Base-by-base conservation (phyloP, 2,329 filamentous ascomycete genomes). In the Pseudogymnoascus sp. region DNA sequence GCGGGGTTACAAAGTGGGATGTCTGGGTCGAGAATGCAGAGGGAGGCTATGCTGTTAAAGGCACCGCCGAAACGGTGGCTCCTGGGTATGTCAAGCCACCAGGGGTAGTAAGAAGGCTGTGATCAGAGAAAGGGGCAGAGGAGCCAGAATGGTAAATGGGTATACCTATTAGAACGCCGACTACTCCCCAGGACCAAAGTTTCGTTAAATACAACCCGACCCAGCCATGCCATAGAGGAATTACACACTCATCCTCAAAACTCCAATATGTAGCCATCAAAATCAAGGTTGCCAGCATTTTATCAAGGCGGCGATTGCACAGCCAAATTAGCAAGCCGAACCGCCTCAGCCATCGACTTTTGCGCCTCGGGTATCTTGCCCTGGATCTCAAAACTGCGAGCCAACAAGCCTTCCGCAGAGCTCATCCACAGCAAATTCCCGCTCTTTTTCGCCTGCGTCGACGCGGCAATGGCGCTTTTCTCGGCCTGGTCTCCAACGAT, bases 371-470 rank as follows among this genome's bases (percentile, higher is more conserved):
- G 74, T 10, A 71, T 72, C 67, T 88, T 84, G 21, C 89, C 89
- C 69, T 89, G 84, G 61, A 88, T 81, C 67, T 91, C 88, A 65
- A 88, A 82, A 21, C 86, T 90, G 68, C 90, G 84, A 0, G 86
- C 86, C 57, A 93, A 78, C 82, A 94, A 87, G 21, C 87, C 88
- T 66, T 89, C 86, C 1, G 89, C 88, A 6, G 95, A 90, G 68
- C 88, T 92, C 76, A 86, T 86, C 89, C 89, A 92, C 59, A 92
- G 74, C 13, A 84, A 77, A 69, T 90, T 89, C 21, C 87, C 86
- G 66, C 85, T 88, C 71, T 84, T 83, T 65, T 83, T 81, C 4
- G 88, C 87, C 75, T 89, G 86, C 41, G 81, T 81, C 24, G 82
- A 81, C 24, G 85, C 87, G 0, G 89, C 88, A 65, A 82, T 81